phyloP scores from a whole-genome alignment of 371 early-diverging fungal genomes.

The Mortierella sp. region DNA sequence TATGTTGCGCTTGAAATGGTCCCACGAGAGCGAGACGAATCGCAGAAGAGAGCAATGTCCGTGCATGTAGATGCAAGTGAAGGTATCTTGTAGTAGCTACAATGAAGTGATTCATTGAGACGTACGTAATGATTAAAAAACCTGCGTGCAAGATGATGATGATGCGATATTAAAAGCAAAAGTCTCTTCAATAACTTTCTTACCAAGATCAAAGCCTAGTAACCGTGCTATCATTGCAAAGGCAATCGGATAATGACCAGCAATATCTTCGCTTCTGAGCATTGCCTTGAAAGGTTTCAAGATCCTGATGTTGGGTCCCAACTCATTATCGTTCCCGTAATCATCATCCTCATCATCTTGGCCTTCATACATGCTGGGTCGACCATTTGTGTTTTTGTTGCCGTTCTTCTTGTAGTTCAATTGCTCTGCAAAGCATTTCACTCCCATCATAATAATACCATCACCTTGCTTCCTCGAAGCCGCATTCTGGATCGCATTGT shows the following conservation, averaged over 20 bases:
- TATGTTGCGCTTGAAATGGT: slow-evolving; percentile 87
- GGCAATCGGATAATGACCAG: slow-evolving; percentile 55
- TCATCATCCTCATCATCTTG: slow-evolving; percentile 17
- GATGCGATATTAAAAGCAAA: background rate
- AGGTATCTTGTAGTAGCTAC: slow-evolving; percentile 79
- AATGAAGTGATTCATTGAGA: background rate
- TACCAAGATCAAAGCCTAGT: slow-evolving; percentile 56
- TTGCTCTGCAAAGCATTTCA: slow-evolving; percentile 55
- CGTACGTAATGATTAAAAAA: background rate
- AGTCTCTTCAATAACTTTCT: background rate
- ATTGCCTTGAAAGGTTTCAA: slow-evolving; percentile 51
- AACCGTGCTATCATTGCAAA: slow-evolving; percentile 53
- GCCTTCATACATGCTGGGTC: background rate
- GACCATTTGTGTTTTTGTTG: background rate
- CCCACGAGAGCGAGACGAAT: slow-evolving; percentile 92
- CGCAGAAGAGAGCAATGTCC: slow-evolving; percentile 87
- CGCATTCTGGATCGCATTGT: slow-evolving; percentile 55
- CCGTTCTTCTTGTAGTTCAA: slow-evolving; percentile 7
- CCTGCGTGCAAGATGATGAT: background rate
- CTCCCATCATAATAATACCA: slow-evolving; percentile 56
- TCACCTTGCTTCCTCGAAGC: slow-evolving; percentile 54
- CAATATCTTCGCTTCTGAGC: slow-evolving; percentile 38
- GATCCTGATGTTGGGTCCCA: slow-evolving; percentile 48
- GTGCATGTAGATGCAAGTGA: slow-evolving; percentile 85
- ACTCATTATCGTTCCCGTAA: slow-evolving; percentile 9